Base-by-base conservation (phyloP, 2,329 filamentous ascomycete species). In the Helotiales sp. region DNA sequence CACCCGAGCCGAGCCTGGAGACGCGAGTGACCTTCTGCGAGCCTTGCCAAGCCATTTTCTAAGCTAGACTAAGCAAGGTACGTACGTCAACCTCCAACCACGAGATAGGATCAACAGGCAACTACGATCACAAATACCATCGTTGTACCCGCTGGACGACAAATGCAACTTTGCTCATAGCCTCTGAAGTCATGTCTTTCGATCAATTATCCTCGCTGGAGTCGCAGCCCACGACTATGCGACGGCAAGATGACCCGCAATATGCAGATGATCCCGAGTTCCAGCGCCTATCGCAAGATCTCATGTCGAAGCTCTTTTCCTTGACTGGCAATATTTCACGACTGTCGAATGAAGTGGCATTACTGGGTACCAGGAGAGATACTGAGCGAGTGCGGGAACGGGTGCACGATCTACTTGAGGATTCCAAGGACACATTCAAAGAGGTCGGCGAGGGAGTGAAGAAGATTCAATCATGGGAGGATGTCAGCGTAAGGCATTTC, bases 231-330 rank as follows among this genome's bases (percentile, higher is more conserved):
- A 86, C 85, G 29, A 84, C 79, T 61, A 82, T 81, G 76, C 81
- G 90, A 62, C 83, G 86, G 63, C 80, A 85, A 60, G 86, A 89
- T 72, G 89, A 89, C 71, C 80, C 86, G 46, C 78, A 85, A 69
- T 99, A 96, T 77, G 81, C 84, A 70, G 95, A 99, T 76, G 91
- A 98, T 72, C 95, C 95, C 52, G 92, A 92, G 64, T 99, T 98
- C 81, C 84, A 91, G 70, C 82, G 84, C 58, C 84, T 96, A 67
- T 91, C 93, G 61, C 87, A 90, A 70, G 83, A 88, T 58, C 84
- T 98, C 60, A 96, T 90, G 75, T 89, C 91, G 74, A 89, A 93
- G 73, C 82, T 99, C 51, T 96, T 97, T 77, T 86, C 87, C 61
- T 83, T 99, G 61, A 93, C 93, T 53, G 89, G 89, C 63, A 95